A percentile compares a stretch with the other conserved stretches of the same genome.
phyloP scores from a whole-genome alignment of 176 grass and related monocot genomes.

The Oryza rufipogon region DNA sequence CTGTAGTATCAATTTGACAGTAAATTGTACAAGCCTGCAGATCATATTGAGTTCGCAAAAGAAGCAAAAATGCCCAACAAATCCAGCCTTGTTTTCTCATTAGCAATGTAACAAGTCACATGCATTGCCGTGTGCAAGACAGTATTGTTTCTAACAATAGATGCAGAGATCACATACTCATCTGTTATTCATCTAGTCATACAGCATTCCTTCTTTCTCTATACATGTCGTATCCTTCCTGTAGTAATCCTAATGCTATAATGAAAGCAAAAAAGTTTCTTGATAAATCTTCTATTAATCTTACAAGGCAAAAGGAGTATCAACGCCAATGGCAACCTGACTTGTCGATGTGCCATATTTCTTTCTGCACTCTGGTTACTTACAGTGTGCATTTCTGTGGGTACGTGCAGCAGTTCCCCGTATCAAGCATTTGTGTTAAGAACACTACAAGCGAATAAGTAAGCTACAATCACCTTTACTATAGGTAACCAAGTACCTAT shows the following conservation, averaged over 20 bases:
- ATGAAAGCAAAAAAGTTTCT: neutral
- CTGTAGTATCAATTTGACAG: neutral
- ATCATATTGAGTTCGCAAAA: no score
- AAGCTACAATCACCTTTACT: slow-evolving; percentile 12
- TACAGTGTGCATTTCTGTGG: neutral
- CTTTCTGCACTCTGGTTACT: neutral
- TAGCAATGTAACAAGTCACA: neutral
- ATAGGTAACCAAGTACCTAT: neutral
- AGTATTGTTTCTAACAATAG: neutral
- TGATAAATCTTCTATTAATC: neutral
- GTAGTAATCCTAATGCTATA: neutral
- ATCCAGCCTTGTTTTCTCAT: neutral
- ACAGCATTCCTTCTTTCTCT: neutral
- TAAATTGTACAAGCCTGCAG: slow-evolving; percentile 6
- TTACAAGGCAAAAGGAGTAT: neutral
- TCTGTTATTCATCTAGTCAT: neutral
- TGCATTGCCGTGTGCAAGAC: slow-evolving; percentile 6
- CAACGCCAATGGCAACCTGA: neutral
- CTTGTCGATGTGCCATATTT: neutral
- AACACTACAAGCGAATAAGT: neutral
- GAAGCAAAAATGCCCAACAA: slow-evolving; percentile 3
- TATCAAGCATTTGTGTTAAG: neutral
- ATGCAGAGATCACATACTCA: neutral
- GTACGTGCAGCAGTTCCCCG: neutral
- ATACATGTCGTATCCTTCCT: neutral